A percentile compares a stretch with the other conserved stretches of the same genome.
Evolutionary conservation across 2,329 filamentous ascomycete genomes (phyloP).

Genomic region (Trichoderma sp.): DNA sequence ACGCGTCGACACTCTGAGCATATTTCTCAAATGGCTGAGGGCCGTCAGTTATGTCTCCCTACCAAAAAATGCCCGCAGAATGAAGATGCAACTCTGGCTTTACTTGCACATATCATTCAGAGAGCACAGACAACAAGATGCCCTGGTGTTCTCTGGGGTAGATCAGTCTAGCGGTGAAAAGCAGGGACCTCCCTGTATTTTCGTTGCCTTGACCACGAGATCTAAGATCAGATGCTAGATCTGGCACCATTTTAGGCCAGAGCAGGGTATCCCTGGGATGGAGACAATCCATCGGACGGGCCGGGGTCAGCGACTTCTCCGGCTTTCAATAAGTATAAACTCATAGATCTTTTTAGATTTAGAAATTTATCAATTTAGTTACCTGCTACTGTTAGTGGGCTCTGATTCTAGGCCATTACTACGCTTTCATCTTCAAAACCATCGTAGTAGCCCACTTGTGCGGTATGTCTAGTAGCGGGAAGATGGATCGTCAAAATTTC

Average conservation of each 20-base stretch:
- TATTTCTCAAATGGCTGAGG: neutral
- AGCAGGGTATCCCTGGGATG: constrained; percentile 9
- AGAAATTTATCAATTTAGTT: neutral
- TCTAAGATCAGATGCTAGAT: constrained; percentile 22
- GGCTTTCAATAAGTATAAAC: neutral
- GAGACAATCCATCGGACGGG: constrained; percentile 2
- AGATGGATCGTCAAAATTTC: constrained; percentile 23
- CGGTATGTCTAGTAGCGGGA: neutral
- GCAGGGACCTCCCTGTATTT: neutral
- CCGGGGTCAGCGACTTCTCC: constrained; percentile 2
- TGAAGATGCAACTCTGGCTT: neutral
- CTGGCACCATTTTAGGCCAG: constrained; percentile 5
- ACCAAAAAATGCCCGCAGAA: neutral
- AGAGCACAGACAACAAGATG: neutral
- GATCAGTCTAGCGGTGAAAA: neutral
- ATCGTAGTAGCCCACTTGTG: neutral
- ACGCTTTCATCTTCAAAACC: neutral
- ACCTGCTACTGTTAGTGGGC: neutral
- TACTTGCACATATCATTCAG: neutral
- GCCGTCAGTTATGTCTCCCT: neutral
- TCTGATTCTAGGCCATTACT: neutral
- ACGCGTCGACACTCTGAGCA: neutral
- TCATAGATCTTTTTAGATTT: neutral
- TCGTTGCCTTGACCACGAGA: neutral
- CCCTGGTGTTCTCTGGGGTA: neutral